Base-by-base conservation (phyloP, 805 yeast genomes). In the Yarrowia divulgata region DNA sequence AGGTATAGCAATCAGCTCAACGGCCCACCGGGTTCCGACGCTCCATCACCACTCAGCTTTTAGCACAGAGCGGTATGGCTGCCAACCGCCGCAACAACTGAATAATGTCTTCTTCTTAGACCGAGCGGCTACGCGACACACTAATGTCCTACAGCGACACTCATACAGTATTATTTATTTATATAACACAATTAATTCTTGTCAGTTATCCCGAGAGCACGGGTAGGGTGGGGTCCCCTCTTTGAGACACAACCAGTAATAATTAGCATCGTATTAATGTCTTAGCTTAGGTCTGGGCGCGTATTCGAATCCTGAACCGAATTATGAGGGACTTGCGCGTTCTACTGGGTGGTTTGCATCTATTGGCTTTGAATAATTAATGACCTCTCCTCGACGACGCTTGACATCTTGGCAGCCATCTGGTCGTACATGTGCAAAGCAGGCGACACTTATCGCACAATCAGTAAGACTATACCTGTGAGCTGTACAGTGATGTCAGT, bases 81-180 rank as follows among this genome's bases (percentile, higher is more conserved):
- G 60, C 45, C 16, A 37, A 39, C 13, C 60, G n/a, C 39, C 37
- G 35, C 52, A 48, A 49, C 63, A 42, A 57, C 63, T 57, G 63
- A 57, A 40, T 40, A 57, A 29, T 57, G 63, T 57, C 63, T 57
- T 57, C 19, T 18, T 52, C 19, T 16, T 18, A 54, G 63, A 57
- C 63, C 63, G 63, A 57, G 63, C 32, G 32, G 32, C 37, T 19
- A 23, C n/a, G 6, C 12, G 63, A 42, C 37, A 16, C 34, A 23
- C 18, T n/a, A n/a, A 34, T n/a, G 58, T 18, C 58, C 29, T 3
- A 12, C 43, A 18, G 37, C 13, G n/a, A 13, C 60, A 32, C 48
- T 57, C 63, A 57, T 40, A 40, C 63, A 57, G 63, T 57, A 40
- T 40, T 57, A 57, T 57, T 57, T 57, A 57, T 57, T 57, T 57